Evolutionary conservation across 2,329 filamentous ascomycete genomes (phyloP), one percentile per base, ranked within the genome.

Genomic region (Penicillium sp.): DNA sequence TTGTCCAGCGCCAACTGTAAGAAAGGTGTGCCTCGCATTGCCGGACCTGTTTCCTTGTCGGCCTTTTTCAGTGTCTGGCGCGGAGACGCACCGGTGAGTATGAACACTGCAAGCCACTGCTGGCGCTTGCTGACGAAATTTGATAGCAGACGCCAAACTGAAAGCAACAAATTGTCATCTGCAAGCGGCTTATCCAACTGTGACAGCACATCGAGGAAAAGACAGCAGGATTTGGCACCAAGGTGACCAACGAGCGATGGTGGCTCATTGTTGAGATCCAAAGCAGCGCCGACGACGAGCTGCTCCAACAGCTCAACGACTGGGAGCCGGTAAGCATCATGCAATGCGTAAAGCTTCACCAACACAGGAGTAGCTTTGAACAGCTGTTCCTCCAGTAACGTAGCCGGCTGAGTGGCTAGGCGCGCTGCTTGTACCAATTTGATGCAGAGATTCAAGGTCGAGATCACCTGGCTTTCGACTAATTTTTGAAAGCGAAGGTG

Each of bases 161-260:
- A 76, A 37, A 81, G 79, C 36, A 86, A 81, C 46, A 89, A 80
- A 5, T 75, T 67, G 2, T 78, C 70, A 56, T 89, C 76, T 45
- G 80, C 76, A 48, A 93, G 79, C 3, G 90, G 89, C 56, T 82
- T 83, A 56, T 91, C 88, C 26, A 96, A 76, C 50, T 82, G 80
- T 4, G 87, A 84, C 5, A 97, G 73, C 5, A 93, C 75, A 51
- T 85, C 81, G 25, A 98, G 75, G 63, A 98, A 95, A 35, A 86
- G 85, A 59, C 88, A 89, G 9, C 90, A 88, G 7, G 88, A 84
- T 47, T 88, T 83, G 8, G 88, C 79, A 1, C 90, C 90, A 5
- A 98, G 75, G 63, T 95, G 89, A 29, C 90, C 90, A 24, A 98
- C 80, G n/a, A 98, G 76, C 5, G 91, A 96, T n/a, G 89, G 88